These are phyloP conservation scores for Penicillium hesseltinei DNA, from an alignment of 2,329 filamentous ascomycete species.

Conservation along the genomic window DNA sequence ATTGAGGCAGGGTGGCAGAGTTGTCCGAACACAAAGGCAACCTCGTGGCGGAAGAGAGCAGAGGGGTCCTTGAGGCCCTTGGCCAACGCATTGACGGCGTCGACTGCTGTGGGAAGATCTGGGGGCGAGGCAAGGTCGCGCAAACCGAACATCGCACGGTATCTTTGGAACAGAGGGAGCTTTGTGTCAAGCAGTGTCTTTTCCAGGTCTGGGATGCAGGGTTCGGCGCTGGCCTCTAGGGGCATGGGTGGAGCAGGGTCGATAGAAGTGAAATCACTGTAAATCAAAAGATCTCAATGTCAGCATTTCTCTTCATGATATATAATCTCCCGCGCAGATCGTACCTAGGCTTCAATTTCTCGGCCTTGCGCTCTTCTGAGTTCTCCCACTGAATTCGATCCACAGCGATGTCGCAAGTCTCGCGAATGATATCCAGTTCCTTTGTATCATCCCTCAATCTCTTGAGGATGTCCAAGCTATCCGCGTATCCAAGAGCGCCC, in stretches of 20 bases:
- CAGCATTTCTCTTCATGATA: slow-evolving; percentile 2
- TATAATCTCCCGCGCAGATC: slow-evolving; percentile 21
- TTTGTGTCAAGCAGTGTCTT: slow-evolving; percentile 74
- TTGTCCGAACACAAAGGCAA: slow-evolving; percentile 97
- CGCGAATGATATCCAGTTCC: slow-evolving; percentile 78
- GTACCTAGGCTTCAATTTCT: slow-evolving; percentile 80
- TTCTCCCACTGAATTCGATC: slow-evolving; percentile 93
- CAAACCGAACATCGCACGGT: slow-evolving; percentile 96
- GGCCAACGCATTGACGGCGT: slow-evolving; percentile 82
- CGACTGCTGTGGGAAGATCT: slow-evolving; percentile 80
- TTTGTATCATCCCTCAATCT: slow-evolving; percentile 70
- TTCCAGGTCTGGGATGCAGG: slow-evolving; percentile 71
- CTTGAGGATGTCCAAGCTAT: slow-evolving; percentile 71
- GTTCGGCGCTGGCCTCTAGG: slow-evolving; percentile 55
- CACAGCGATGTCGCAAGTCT: slow-evolving; percentile 96
- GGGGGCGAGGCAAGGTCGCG: slow-evolving; percentile 93
- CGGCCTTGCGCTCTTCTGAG: slow-evolving; percentile 65
- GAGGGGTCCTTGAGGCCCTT: slow-evolving; percentile 82
- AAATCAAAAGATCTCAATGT: slow-evolving; percentile 25
- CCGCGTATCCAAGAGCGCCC: slow-evolving; percentile 75
- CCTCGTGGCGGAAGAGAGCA: slow-evolving; percentile 93
- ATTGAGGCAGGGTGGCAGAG: slow-evolving; percentile 96
- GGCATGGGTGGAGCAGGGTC: slow-evolving; percentile 90
- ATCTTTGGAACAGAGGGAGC: slow-evolving; percentile 82
- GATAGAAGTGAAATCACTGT: slow-evolving; percentile 89